Evolutionary conservation across 768 basidiomycete genomes (phyloP).

Genomic region (Erythrobasidium yunnanense): DNA sequence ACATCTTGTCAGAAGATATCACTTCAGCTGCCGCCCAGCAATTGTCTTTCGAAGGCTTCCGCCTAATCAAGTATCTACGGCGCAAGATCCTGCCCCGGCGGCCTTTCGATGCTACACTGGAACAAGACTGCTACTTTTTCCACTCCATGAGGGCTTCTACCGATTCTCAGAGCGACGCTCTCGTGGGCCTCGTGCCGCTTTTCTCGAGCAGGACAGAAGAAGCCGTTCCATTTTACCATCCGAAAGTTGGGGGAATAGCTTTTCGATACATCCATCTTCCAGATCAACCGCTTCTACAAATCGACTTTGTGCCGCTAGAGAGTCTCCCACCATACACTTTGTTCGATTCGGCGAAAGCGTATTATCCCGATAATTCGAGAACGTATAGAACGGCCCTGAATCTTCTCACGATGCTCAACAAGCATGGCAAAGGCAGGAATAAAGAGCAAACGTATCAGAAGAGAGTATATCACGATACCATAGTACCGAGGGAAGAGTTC

Average conservation of each 20-base stretch:
- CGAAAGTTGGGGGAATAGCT: slow-evolving; percentile 64
- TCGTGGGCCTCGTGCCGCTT: slow-evolving; percentile 15
- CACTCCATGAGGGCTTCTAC: not conserved
- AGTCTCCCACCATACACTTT: not conserved
- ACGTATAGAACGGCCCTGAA: slow-evolving; percentile 70
- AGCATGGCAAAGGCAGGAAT: slow-evolving; percentile 67
- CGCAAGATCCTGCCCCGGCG: slow-evolving; percentile 3
- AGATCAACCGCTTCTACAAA: not conserved
- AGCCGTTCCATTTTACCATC: slow-evolving; percentile 78
- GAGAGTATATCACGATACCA: slow-evolving; percentile 65
- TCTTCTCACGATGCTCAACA: slow-evolving; percentile 68
- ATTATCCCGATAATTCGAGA: slow-evolving; percentile 42
- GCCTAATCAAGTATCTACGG: not conserved
- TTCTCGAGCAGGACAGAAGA: slow-evolving; percentile 38
- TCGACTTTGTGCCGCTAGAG: slow-evolving; percentile 34
- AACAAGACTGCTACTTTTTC: slow-evolving; percentile 12
- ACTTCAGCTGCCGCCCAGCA: not conserved
- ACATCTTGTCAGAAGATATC: not conserved
- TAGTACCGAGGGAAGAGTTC: slow-evolving; percentile 64
- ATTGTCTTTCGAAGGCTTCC: not conserved
- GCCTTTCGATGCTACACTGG: not conserved
- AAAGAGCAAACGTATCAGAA: slow-evolving; percentile 71
- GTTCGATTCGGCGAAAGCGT: not conserved
- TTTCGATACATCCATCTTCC: slow-evolving; percentile 54
- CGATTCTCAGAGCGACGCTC: not conserved